A percentile compares a stretch with the other conserved stretches of the same genome.
Conservation (phyloP, 805 yeast species). For the Lipomyces yamadae region DNA sequence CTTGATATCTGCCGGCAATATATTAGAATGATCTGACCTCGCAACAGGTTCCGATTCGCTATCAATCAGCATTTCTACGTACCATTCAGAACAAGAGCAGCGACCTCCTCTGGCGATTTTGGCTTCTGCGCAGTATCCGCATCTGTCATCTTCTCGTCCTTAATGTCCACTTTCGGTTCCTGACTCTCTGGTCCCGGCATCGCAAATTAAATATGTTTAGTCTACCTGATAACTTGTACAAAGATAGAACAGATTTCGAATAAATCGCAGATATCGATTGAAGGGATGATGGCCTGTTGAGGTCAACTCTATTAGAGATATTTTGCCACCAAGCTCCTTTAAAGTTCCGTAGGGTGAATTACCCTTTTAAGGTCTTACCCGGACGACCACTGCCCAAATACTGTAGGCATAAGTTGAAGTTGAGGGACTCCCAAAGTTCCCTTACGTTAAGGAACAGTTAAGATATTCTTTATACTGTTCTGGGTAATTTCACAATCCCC, state of each 20-base stretch:
- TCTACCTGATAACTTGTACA: not conserved
- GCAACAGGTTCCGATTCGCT: not conserved
- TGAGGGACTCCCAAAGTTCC: no score
- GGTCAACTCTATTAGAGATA: not conserved
- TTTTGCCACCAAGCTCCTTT: no score
- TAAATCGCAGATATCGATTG: not conserved
- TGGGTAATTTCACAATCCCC: no score
- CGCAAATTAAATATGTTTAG: not conserved
- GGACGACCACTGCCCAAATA: no score
- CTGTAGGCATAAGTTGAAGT: no score
- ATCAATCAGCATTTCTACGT: slow-evolving; percentile 4
- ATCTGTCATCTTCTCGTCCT: slow-evolving; percentile 33
- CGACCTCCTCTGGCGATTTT: slow-evolving; percentile 27
- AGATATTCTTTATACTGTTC: no score
- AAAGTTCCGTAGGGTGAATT: no score
- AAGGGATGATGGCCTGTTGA: not conserved
- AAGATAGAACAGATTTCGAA: not conserved
- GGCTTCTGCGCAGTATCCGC: slow-evolving; percentile 15
- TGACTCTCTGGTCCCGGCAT: slow-evolving; percentile 10
- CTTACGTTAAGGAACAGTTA: no score
- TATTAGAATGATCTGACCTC: not conserved
- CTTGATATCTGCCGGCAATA: slow-evolving; percentile 42
- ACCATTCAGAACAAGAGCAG: slow-evolving; percentile 31
- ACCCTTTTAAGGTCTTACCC: no score
- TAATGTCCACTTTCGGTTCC: slow-evolving; percentile 6